Evolutionary conservation across 2,329 filamentous ascomycete genomes (phyloP), one percentile per base, ranked within the genome.

Genomic region (Aspergillus puulaauensis): DNA sequence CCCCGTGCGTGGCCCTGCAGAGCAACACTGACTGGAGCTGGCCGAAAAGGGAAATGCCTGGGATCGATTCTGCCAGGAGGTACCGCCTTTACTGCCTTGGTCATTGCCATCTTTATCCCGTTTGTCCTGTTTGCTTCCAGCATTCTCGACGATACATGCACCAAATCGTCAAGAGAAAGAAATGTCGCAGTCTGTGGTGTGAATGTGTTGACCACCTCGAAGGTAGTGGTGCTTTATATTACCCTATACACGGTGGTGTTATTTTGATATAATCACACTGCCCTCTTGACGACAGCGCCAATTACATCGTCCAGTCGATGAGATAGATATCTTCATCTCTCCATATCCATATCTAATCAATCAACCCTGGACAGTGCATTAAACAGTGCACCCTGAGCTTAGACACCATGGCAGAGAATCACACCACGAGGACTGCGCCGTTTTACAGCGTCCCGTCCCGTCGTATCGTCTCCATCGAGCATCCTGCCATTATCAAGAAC

Each of bases 401-500:
- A 27, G 31, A 15, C 40, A 56, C 33, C 24, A 72, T 72, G 70
- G 63, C 68, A 3, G 54, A 64, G 6, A 51, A 61, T 12, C 61
- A 62, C 15, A 60, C 53, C 14, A 49, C 63, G 4, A 61, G 71
- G 55, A 75, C 70, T 40, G 77, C 79, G 33, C 80, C 82, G 1
- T 79, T 77, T 68, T 82, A 82, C 66, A 59, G 68, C 8, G 77
- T 89, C 40, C 83, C 84, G 3, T 64, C 73, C 39, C 76, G 79
- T 60, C 76, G 79, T 52, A 76, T 89, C 48, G 79, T 87, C 54
- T 82, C 80, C 60, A 79, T 90, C 47, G 87, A 90, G 68, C 87
- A 90, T 73, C 87, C 87, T 52, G 86, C 84, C 68, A 80, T 89
- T 54, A 75, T 90, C 66, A 82, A 81, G 68, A 85, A 89, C 70